Evolutionary conservation across 2,329 filamentous ascomycete species (phyloP), one percentile per base, ranked within the genome.

Genomic region (Chaetomium globosum): DNA sequence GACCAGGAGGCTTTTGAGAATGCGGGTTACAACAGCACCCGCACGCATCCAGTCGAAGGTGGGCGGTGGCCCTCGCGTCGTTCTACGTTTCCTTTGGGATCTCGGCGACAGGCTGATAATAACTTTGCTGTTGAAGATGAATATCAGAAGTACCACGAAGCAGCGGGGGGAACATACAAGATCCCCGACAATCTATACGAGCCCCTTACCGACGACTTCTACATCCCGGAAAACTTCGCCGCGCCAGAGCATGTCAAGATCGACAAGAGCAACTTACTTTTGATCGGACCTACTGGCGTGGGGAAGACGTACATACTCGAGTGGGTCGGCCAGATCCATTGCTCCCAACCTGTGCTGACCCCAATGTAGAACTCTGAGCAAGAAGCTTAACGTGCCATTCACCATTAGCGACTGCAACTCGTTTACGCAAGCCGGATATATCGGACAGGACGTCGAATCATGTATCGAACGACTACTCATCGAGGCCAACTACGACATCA

Each of bases 391-490:
- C 67, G 93, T 98, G 0, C 95, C 95, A 0, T 96, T 97, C 74
- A 93, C 91, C 68, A 97, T 97, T 77, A 94, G 92, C 67, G 94
- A 98, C 77, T 98, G 94, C 77, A 97, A 95, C 59, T 91, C 93
- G 6, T 93, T 98, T 69, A 98, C 94, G 0, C 94, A 97, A 78
- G 94, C 94, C 4, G 94, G 95, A 30, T 99, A 99, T 73, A 97
- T 99, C 71, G 95, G 95, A 33, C 94, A 98, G 74, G 95, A 99
- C 75, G 94, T 94, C n/a, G 95, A 99, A 75, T 89, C 92, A 0
- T 97, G 94, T 72, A 92, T 99, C 49, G 92, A 97, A 74, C 85
- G 95, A 53, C 83, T 99, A 30, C 82, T 99, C 10, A 91, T 96
- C 63, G 93, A 96, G 65, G 88, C 94, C 9, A 94, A 96, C 75